phyloP scores from a whole-genome alignment of 2,329 filamentous ascomycete genomes.

The Mariannaea sp. region DNA sequence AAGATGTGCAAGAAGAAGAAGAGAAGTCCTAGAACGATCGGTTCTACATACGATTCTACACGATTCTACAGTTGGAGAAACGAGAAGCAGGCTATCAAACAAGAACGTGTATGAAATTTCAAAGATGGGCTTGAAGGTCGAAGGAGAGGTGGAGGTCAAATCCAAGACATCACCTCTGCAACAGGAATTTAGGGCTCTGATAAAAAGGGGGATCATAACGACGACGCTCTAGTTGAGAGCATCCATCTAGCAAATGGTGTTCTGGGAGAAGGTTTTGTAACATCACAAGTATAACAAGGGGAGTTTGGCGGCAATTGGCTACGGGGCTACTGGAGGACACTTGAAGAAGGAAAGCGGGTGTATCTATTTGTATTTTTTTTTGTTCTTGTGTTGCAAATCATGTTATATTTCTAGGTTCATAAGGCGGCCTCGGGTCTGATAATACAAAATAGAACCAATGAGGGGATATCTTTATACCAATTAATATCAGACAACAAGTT shows the following conservation, averaged over 20 bases:
- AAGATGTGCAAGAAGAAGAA: conserved; percentile 29
- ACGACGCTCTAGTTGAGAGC: conserved; percentile 5
- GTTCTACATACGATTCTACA: neutral
- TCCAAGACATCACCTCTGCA: neutral
- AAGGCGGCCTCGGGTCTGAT: conserved; percentile 2
- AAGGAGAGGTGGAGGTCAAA: neutral
- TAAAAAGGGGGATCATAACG: neutral
- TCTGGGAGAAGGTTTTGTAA: conserved; percentile 19
- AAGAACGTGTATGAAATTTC: neutral
- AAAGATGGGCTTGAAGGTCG: neutral
- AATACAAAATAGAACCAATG: conserved; percentile 25
- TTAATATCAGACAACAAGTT: neutral
- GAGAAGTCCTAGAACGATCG: conserved; percentile 16
- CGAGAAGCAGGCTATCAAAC: no score
- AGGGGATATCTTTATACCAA: conserved; percentile 5
- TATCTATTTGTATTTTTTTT: neutral
- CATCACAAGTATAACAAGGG: conserved; percentile 24
- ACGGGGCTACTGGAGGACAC: conserved; percentile 12
- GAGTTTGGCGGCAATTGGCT: conserved; percentile 36
- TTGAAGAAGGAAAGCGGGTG: conserved; percentile 7
- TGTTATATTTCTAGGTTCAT: neutral
- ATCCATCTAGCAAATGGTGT: neutral
- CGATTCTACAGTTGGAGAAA: no score
- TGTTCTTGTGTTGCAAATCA: neutral
- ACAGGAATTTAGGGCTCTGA: neutral